A percentile compares a stretch with the other conserved stretches of the same genome.
phyloP scores from a whole-genome alignment of 371 early-diverging fungal species.

The Quaeritorhiza haematococci region DNA sequence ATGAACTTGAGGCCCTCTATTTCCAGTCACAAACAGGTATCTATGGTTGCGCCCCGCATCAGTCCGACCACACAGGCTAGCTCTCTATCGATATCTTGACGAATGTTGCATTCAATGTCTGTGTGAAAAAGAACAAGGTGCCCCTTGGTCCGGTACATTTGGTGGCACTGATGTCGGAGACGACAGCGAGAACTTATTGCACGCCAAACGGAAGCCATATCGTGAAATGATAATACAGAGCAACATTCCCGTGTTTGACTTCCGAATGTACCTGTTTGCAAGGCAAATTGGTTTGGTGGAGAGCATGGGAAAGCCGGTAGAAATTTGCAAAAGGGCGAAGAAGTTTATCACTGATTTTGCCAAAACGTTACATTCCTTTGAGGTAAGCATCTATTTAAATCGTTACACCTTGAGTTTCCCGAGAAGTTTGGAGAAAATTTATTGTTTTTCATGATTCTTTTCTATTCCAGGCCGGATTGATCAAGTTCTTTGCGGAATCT shows the following conservation, averaged over 20 bases:
- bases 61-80: not conserved
- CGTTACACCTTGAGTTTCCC: not conserved
- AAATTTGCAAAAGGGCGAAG: slow-evolving; percentile 66
- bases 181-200: slow-evolving; percentile 78
- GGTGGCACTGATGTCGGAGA: slow-evolving; percentile 79
- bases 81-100: slow-evolving; percentile 27
- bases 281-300: slow-evolving; percentile 77
- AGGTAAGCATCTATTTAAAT: not conserved
- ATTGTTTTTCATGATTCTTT: not conserved
- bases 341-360: slow-evolving; percentile 69
- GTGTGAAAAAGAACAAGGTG: slow-evolving; percentile 49
- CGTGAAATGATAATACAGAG: slow-evolving; percentile 83
- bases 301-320: slow-evolving; percentile 59
- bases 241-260: slow-evolving; percentile 89
- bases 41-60: not conserved
- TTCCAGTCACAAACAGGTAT: slow-evolving; percentile 64
- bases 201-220: slow-evolving; percentile 73
- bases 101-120: not conserved
- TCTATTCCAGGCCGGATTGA: slow-evolving; percentile 29
- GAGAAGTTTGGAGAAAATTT: too few species aligned
- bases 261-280: slow-evolving; percentile 87
- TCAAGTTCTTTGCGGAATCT: slow-evolving; percentile 58
- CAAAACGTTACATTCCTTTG: slow-evolving; percentile 44
- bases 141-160: slow-evolving; percentile 87
- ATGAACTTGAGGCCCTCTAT: slow-evolving; percentile 91